These are phyloP conservation scores for Neurospora terricola DNA, from an alignment of 495 filamentous ascomycete species.

Conservation along the genomic window DNA sequence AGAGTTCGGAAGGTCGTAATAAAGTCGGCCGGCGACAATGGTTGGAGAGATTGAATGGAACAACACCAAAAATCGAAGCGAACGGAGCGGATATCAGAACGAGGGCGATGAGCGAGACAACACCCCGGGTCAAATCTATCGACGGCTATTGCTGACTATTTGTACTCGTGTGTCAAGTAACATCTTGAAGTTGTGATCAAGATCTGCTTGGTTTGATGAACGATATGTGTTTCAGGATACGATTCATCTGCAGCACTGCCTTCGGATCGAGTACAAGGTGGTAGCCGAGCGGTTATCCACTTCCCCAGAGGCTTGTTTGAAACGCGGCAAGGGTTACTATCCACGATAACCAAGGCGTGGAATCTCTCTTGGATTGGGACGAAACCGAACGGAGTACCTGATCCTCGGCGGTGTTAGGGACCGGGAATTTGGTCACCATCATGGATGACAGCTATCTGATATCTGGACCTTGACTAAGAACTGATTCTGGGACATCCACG, in stretches of 20 bases:
- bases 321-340: neutral
- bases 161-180: constrained; percentile 19
- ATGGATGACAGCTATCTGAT: too few relatives aligned
- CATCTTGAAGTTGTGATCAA: constrained; percentile 8
- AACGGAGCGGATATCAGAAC: constrained; percentile 13
- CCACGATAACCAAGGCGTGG: neutral
- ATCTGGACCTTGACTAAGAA: too few relatives aligned
- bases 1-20: constrained; percentile 12
- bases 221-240: constrained; percentile 18
- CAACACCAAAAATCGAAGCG: constrained; percentile 10
- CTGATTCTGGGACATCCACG: too few relatives aligned
- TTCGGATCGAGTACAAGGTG: neutral
- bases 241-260: neutral
- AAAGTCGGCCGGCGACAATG: constrained; percentile 41
- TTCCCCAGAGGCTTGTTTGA: neutral
- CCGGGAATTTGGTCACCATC: too few relatives aligned
- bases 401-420: too few relatives aligned
- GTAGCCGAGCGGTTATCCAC: neutral
- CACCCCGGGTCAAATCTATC: constrained; percentile 7
- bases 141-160: constrained; percentile 18
- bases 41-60: neutral
- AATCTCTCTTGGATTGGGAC: neutral
- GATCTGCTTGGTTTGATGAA: constrained; percentile 16
- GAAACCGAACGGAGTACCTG: too few relatives aligned
- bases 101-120: constrained; percentile 13